Evolutionary conservation across 2,329 filamentous ascomycete species (phyloP), one percentile per base, ranked within the genome.

Genomic region (Graphilbum fragrans): DNA sequence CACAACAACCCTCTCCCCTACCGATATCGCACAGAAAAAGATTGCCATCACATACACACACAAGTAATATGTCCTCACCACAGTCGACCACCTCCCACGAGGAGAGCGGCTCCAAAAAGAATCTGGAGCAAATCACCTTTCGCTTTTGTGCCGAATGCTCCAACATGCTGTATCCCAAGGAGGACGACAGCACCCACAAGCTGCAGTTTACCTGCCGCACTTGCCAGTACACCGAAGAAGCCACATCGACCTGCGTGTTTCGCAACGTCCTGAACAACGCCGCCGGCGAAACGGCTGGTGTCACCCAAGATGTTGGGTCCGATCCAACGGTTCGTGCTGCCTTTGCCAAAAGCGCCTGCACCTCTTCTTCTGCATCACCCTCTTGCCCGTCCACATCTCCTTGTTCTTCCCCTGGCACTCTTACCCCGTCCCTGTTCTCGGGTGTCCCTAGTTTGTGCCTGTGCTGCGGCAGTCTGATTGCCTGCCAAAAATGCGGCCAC

Each of bases 101-200:
- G 36, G 61, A 54, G 49, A 56, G 58, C 19, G 55, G 57, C 39
- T 59, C 58, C 47, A 66, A 71, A 53, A 71, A 70, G 54, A 67
- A 67, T 51, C 66, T 69, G 49, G 80, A 90, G 64, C 86, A 94
- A 62, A 88, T 96, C 62, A 87, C 86, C 37, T 98, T 96, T 65
- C 82, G 86, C 56, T 98, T 98, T 73, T 98, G 92, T 70, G 87
- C 86, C 53, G 92, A 98, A 72, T 98, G 92, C 68, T 94, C 88
- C 54, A 98, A 98, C 71, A 84, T 98, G 75, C 72, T 98, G 42
- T 96, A 96, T 58, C 92, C 92, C 39, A 92, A 93, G 65, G 93
- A 98, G 69, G 87, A 98, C 63, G 79, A 82, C 48, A 71, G 80
- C 47, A 79, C 78, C 47, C 85, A 85, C 66, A 81, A 80, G 55